Evolutionary conservation across 2,329 filamentous ascomycete species (phyloP), one percentile per base, ranked within the genome.

Genomic region (Bisporella sp.): DNA sequence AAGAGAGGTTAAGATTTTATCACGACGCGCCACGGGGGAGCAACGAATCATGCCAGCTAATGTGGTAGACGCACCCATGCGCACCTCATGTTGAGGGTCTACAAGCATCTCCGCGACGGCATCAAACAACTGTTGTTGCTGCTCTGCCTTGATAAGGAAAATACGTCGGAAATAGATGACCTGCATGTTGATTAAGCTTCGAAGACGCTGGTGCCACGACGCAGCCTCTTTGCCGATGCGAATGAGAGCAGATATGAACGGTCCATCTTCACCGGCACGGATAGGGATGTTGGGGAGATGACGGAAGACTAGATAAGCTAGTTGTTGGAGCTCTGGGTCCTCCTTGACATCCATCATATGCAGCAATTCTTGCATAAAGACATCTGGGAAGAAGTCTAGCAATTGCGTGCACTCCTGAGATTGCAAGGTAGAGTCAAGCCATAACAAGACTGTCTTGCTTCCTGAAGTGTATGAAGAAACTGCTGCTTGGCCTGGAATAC

Each of bases 311-410:
- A 96, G 90, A 65, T 97, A 99, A 0, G 93, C 92, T 6, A 96
- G 78, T 7, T 87, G 85, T 75, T 96, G 95, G 2, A 99, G 78
- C 68, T 99, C 95, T 0, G 89, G 90, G 62, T 99, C 93, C 68
- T 99, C 93, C 68, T 97, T 97, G 66, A 99, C 89, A 64, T 99
- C 93, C 92, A 99, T 99, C 93, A 99, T 99, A 73, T 99, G 91
- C 47, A 99, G 73, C 11, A 99, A 79, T 66, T 96, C 88, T 61
- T 93, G 88, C 67, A 95, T 93, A 64, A 97, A 92, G 0, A 86
- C 77, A 35, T 87, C 79, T 0, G 90, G 87, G 73, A 99, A 97
- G 77, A 96, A 97, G 4, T 85, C 82, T 13, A 95, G 82, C 11
- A 99, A 79, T 64, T 93, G 86, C 0, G 83, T 95, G 69, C 93